These are phyloP conservation scores for Acanthamoeba royreba DNA, from an alignment of 208 protist species.

Conservation along the genomic window DNA sequence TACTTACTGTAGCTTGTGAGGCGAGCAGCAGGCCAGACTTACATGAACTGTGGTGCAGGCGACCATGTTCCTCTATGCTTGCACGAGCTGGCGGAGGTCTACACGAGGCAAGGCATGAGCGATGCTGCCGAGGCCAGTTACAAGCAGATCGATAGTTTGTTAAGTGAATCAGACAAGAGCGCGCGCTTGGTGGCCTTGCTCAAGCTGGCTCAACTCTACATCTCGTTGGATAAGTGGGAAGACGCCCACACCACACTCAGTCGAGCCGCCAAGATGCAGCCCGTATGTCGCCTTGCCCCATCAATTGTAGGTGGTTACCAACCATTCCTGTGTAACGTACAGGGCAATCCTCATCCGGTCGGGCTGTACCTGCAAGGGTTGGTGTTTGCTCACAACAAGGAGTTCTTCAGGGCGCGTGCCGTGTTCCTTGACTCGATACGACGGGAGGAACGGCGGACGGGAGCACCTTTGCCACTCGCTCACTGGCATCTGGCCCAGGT, in stretches of 20 bases:
- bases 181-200: neutral
- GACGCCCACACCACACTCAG: neutral
- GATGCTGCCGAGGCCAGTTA: neutral
- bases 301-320: too few relatives aligned
- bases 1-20: too few relatives aligned
- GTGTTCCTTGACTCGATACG: neutral
- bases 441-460: neutral
- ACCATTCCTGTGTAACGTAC: too few relatives aligned
- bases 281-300: neutral
- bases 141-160: neutral
- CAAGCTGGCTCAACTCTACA: neutral
- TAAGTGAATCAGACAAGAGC: neutral
- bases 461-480: neutral
- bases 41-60: too few relatives aligned
- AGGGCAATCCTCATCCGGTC: neutral
- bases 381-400: neutral
- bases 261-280: neutral
- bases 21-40: too few relatives aligned
- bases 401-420: neutral
- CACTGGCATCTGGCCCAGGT: neutral
- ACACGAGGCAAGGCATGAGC: neutral
- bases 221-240: neutral
- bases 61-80: neutral
- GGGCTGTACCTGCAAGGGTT: neutral
- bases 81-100: neutral